A percentile compares a stretch with the other conserved stretches of the same genome.
These are phyloP conservation scores for Trichoderma hamatum DNA, from an alignment of 2,329 filamentous ascomycete genomes.

Conservation along the genomic window DNA sequence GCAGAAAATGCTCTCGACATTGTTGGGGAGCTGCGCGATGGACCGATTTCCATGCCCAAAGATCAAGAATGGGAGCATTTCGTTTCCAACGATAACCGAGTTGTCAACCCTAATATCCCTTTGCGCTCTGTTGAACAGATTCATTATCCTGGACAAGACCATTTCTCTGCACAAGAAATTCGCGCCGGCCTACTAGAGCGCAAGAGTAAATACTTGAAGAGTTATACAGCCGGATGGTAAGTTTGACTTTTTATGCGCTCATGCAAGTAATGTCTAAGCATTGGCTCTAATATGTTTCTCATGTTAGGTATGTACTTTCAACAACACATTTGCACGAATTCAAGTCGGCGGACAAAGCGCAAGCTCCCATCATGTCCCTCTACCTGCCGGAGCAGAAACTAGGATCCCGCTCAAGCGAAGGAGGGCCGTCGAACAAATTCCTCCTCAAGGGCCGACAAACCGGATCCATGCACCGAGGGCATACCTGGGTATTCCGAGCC, in stretches of 20 bases:
- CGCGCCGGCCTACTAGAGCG: slow-evolving; percentile 89
- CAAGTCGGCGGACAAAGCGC: slow-evolving; percentile 93
- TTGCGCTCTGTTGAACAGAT: slow-evolving; percentile 80
- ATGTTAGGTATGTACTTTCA: slow-evolving; percentile 83
- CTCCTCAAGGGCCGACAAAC: slow-evolving; percentile 96
- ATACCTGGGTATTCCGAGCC: slow-evolving; percentile 72
- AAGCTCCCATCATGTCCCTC: slow-evolving; percentile 93
- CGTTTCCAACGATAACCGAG: slow-evolving; percentile 77
- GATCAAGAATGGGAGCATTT: slow-evolving; percentile 90
- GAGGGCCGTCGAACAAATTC: slow-evolving; percentile 92
- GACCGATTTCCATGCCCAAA: slow-evolving; percentile 90
- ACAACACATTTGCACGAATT: slow-evolving; percentile 98
- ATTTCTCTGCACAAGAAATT: slow-evolving; percentile 80
- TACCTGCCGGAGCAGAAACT: slow-evolving; percentile 94
- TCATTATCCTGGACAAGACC: slow-evolving; percentile 86
- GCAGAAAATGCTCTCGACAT: slow-evolving; percentile 78
- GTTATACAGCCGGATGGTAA: slow-evolving; percentile 92
- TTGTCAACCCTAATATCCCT: slow-evolving; percentile 82
- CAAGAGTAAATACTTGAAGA: slow-evolving; percentile 98
- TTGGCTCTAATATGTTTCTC: neutral
- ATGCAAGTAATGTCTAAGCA: neutral
- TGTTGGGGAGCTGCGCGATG: slow-evolving; percentile 78
- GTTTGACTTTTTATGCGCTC: slow-evolving; percentile 36
- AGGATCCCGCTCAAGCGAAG: slow-evolving; percentile 82
- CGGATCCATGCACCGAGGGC: slow-evolving; percentile 83